Base-by-base conservation (phyloP, 768 basidiomycete genomes). In the Suillus variegatus region DNA sequence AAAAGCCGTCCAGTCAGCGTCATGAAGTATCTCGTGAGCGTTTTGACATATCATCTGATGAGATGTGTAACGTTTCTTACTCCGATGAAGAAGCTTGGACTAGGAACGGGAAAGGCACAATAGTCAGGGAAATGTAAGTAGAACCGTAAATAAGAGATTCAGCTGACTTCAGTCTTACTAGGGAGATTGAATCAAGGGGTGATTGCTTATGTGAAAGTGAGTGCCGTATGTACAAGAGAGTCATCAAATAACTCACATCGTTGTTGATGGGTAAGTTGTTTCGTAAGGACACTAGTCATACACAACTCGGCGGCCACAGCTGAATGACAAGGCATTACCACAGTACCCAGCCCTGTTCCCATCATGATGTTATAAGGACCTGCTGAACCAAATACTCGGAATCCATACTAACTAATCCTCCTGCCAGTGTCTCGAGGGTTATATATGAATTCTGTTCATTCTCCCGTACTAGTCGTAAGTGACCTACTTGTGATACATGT, bases 11-110 rank as follows among this genome's bases (percentile, higher is more conserved):
- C 46, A 46, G 20, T n/a, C 20, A 22, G 47, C 38, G 4, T 25
- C 22, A 25, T 49, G 28, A 35, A 18, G 35, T 76, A 74, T 60
- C 70, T 76, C 55, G 28, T 20, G 40, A 64, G 47, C 41, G 65
- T 75, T 32, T 69, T 73, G 10, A 35, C 47, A 49, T 13, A 49
- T 49, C 22, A 49, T 47, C n/a, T n/a, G 44, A 46, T 46, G 18
- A 4, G 20, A 32, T 32, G 6, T 32, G 6, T 32, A 32, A 32
- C 32, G 32, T 32, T 32, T 32, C 32, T 6, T 32, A 32, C 32
- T 7, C 32, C 32, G 4, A 32, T 32, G 32, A 32, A 32, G 32
- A 32, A 32, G 6, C 32, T 32, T 32, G 32, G 32, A 32, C 32
- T 32, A 32, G 32, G 6, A 7, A 32, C 6, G 32, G 32, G 32